Percentiles rank a stretch among this genome's conserved stretches.
phyloP scores from a whole-genome alignment of 1,139 yeast species.

The Nakaseomyces delphensis region DNA sequence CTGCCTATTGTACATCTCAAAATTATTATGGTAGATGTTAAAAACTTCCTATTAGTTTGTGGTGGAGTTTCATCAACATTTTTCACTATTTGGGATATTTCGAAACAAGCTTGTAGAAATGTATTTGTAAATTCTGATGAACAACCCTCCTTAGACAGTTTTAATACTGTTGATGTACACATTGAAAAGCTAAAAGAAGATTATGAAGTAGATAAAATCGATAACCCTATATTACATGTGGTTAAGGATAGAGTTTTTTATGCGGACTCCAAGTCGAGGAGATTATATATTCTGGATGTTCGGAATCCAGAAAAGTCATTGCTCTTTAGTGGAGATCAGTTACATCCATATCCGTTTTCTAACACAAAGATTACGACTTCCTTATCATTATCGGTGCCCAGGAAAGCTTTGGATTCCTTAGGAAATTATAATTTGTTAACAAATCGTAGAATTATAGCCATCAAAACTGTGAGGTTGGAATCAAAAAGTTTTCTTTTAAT shows the following conservation, averaged over 20 bases:
- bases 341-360: neutral
- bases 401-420: neutral
- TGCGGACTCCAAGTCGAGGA: neutral
- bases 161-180: constrained; percentile 8
- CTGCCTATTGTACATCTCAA: constrained; percentile 41
- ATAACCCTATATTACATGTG: neutral
- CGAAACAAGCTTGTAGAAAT: constrained; percentile 53
- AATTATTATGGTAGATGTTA: constrained; percentile 36
- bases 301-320: constrained; percentile 6
- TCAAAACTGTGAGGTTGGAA: neutral
- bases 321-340: neutral
- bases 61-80: constrained; percentile 62
- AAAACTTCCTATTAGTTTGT: constrained; percentile 43
- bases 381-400: neutral
- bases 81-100: constrained; percentile 70
- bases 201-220: neutral
- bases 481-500: neutral
- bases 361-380: neutral
- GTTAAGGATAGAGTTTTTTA: constrained; percentile 1
- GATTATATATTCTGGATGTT: neutral
- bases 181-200: constrained; percentile 2
- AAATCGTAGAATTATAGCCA: neutral
- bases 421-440: neutral
- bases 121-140: constrained; percentile 37
- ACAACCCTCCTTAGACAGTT: constrained; percentile 17